Percentiles rank a stretch among this genome's conserved stretches.
Evolutionary conservation across 495 filamentous ascomycete genomes (phyloP).

Genomic region (Neurospora sp.): DNA sequence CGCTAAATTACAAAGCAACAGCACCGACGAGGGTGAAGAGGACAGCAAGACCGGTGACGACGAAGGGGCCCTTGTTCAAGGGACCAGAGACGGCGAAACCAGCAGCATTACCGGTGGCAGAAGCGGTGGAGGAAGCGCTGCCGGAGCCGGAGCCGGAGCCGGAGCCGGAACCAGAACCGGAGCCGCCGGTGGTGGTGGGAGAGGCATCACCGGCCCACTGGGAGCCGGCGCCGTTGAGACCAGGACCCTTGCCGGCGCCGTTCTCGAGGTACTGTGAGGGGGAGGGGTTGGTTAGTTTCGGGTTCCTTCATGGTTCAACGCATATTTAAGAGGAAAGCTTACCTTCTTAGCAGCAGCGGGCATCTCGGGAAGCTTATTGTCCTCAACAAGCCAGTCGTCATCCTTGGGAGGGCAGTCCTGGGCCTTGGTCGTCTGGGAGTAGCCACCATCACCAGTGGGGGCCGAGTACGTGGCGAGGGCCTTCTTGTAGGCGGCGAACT

Average conservation of each 20-base stretch:
- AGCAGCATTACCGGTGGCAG: slow-evolving; percentile 20
- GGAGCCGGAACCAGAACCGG: slow-evolving; percentile 44
- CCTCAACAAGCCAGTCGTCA: slow-evolving; percentile 62
- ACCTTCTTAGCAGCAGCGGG: slow-evolving; percentile 51
- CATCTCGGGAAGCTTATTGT: slow-evolving; percentile 59
- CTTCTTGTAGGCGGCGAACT: slow-evolving; percentile 54
- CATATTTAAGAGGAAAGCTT: neutral
- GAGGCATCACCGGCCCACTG: slow-evolving; percentile 51
- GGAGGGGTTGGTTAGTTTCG: neutral
- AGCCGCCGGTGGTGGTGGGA: slow-evolving; percentile 18
- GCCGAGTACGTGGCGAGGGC: slow-evolving; percentile 53
- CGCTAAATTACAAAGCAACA: slow-evolving; percentile 40
- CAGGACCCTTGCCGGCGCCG: slow-evolving; percentile 64
- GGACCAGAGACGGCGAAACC: slow-evolving; percentile 31
- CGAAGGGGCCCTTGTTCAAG: slow-evolving; percentile 43
- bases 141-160: slow-evolving; percentile 44
- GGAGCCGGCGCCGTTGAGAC: slow-evolving; percentile 62
- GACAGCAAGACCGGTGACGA: slow-evolving; percentile 44
- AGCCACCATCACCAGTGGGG: slow-evolving; percentile 68
- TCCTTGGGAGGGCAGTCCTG: slow-evolving; percentile 61
- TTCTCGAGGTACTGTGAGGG: slow-evolving; percentile 50
- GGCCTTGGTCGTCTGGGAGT: slow-evolving; percentile 54
- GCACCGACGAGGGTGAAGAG: slow-evolving; percentile 59
- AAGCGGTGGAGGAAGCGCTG: slow-evolving; percentile 32
- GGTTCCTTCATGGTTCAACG: neutral